phyloP scores from a whole-genome alignment of 345 rosid species.

The Euclidium syriacum region DNA sequence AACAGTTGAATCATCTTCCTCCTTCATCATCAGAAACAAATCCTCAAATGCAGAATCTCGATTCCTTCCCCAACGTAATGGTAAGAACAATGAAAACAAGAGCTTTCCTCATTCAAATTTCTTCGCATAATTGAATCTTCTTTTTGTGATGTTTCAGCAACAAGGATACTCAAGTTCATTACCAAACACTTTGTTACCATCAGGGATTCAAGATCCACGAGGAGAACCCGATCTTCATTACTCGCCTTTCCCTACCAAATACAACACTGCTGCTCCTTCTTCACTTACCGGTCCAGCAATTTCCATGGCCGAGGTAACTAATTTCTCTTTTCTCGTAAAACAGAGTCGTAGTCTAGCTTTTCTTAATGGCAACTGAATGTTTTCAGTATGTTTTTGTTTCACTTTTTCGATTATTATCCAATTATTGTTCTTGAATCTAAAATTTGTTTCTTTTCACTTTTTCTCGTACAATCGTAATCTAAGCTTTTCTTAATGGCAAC shows the following conservation, averaged over 20 bases:
- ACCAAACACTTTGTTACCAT: slow-evolving; percentile 56
- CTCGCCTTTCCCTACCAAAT: slow-evolving; percentile 70
- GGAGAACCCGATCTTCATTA: slow-evolving; percentile 76
- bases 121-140: neutral
- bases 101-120: neutral
- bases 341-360: too few relatives aligned
- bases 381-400: too few relatives aligned
- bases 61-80: slow-evolving; percentile 60
- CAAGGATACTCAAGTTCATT: slow-evolving; percentile 67
- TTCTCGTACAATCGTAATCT: too few relatives aligned
- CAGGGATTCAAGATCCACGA: slow-evolving; percentile 54
- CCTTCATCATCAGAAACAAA: slow-evolving; percentile 54
- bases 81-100: slow-evolving; percentile 43
- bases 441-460: too few relatives aligned
- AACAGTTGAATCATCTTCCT: slow-evolving; percentile 51
- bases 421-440: too few relatives aligned
- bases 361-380: too few relatives aligned
- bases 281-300: slow-evolving; percentile 56
- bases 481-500: too few relatives aligned
- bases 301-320: slow-evolving; percentile 68
- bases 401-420: too few relatives aligned
- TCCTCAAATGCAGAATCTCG: slow-evolving; percentile 64
- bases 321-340: neutral
- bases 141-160: slow-evolving; percentile 38
- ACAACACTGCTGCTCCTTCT: slow-evolving; percentile 47